A percentile compares a stretch with the other conserved stretches of the same genome.
Conservation (phyloP, 2,329 filamentous ascomycete species). For the Chaetomium strumarium region DNA sequence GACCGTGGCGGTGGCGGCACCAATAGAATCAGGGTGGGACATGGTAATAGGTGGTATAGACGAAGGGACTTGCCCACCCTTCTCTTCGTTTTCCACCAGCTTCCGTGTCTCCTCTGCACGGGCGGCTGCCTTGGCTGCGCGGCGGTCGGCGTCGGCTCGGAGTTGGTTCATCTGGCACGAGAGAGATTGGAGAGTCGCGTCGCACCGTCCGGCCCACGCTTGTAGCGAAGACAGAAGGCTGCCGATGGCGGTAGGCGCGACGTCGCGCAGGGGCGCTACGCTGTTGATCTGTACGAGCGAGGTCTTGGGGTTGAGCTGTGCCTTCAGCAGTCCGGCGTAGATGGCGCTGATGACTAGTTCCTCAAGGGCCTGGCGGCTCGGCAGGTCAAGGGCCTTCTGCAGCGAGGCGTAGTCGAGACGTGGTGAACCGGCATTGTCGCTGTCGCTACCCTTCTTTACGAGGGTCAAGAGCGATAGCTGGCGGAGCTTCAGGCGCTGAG, state of each 20-base stretch:
- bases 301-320: constrained; percentile 74
- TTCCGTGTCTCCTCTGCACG: constrained; percentile 44
- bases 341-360: constrained; percentile 80
- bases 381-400: constrained; percentile 59
- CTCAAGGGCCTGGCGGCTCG: constrained; percentile 67
- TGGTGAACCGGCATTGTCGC: constrained; percentile 22
- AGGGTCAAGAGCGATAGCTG: constrained; percentile 85
- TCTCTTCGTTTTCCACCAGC: constrained; percentile 43
- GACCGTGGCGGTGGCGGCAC: not conserved
- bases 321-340: constrained; percentile 76
- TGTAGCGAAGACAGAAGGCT: constrained; percentile 62
- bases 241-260: constrained; percentile 66
- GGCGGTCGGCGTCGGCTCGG: constrained; percentile 49
- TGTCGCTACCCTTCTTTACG: constrained; percentile 54
- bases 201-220: constrained; percentile 75
- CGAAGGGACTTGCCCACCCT: constrained; percentile 9
- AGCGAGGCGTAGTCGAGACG: constrained; percentile 67
- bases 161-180: constrained; percentile 69
- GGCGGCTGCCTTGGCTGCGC: constrained; percentile 45
- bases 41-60: constrained; percentile 12
- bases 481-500: constrained; percentile 78
- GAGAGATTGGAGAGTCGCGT: constrained; percentile 64
- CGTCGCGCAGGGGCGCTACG: constrained; percentile 79
- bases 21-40: not conserved
- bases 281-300: constrained; percentile 71